Evolutionary conservation across 345 rosid genomes (phyloP), one percentile per base, ranked within the genome.

Genomic region (Physaria fendleri): DNA sequence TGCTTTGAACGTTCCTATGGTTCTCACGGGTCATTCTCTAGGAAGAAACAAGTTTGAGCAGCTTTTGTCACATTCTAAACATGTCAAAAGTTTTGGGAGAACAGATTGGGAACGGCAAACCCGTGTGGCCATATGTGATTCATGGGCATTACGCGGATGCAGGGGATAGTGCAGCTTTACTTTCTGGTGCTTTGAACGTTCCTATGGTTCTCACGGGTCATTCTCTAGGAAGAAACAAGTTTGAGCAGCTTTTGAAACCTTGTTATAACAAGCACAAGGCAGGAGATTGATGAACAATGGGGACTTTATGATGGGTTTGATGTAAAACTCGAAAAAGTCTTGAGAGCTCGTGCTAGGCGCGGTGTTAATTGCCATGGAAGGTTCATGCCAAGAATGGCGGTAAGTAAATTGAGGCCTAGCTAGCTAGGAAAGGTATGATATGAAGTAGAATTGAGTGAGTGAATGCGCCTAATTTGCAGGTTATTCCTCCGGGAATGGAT

Each of bases 401-500:
- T 88, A 76, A 69, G 84, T 62, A 70, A 29, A 27, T 30, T 1
- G 5, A 51, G 27, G 51, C 34, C 22, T 43, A 42, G 37, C 46
- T 8, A 6, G 42, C 30, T 27, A 9, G 21, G 15, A 40, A 30
- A 49, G 12, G 1, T 24, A 23, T 30, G 37, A 22, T 16, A 8
- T 59, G 11, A 42, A 41, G 50, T 67, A 13, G 30, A 43, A 42
- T 8, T 33, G 29, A 32, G 11, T 14, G 13, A 66, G 17, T 29
- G 59, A 58, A 39, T 44, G 25, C 5, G 1, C 47, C n/a, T n/a
- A n/a, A n/a, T 54, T 13, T 10, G 20, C 68, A 92, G 96, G 98
- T 93, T 39, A 86, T 93, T 77, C 91, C 99, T 39, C 99, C 99
- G 47, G 99, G 99, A 52, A 88, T 93, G 99, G 99, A 93, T 81